Evolutionary conservation across 1,139 yeast genomes (phyloP), one percentile per base, ranked within the genome.

Genomic region (Kurtzmaniella quercitrusa): DNA sequence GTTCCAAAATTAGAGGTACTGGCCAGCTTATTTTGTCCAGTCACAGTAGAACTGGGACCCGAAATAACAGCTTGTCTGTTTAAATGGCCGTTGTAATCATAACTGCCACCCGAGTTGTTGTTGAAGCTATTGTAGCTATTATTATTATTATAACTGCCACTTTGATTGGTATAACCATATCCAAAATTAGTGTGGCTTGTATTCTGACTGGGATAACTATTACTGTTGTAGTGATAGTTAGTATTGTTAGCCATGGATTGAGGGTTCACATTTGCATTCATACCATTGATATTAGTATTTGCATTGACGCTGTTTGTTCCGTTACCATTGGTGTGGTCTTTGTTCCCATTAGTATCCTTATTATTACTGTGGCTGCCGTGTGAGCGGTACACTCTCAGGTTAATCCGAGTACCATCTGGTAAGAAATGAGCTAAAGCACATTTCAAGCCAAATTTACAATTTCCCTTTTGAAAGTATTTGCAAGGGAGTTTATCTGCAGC

Each of bases 391-490:
- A 43, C 49, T 45, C 73, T 79, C 9, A 80, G 75, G 53, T 84
- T 86, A 20, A 86, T 84, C 38, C 88, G 67, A n/a, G 89, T 78
- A 0, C 96, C 97, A 57, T 89, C 95, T 1, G 96, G 94, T 36
- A 87, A 65, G 47, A 86, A 77, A 64, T 91, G 98, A 17, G 95
- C 95, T 59, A 91, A 77, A 2, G 96, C 97, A 68, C 98, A 91
- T 58, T 88, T 89, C 43, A 80, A 68, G 2, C 98, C 98, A 64
- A 91, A 91, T 63, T 88, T 89, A 63, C 98, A 91, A 59, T 88
- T 88, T 11, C 98, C 98, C 66, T 87, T 87, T 56, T 86, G 94
- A 61, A 88, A 91, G 61, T 89, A 91, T 68, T 88, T 89, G 72
- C 98, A 91, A 7, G 95, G 95, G 26, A 85, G 76, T 48, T 78